phyloP scores from a whole-genome alignment of 1,284 basidiomycete genomes.

The Fistulina hepatica region DNA sequence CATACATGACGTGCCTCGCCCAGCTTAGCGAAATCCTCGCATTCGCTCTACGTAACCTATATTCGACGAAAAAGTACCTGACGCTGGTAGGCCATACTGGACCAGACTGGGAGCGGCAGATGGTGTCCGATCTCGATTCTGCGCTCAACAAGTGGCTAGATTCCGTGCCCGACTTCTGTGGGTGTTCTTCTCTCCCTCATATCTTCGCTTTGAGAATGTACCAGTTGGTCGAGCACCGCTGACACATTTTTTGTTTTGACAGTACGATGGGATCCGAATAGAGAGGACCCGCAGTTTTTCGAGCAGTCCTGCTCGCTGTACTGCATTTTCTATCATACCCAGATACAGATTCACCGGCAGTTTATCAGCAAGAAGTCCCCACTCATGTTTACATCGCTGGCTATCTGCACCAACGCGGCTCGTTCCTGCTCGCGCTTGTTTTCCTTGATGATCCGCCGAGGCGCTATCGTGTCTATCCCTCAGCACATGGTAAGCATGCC shows the following conservation, averaged over 20 bases:
- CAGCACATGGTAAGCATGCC: too few species aligned
- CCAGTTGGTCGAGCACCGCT: not conserved
- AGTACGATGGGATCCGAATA: slow-evolving; percentile 56
- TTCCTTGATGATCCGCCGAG: too few species aligned
- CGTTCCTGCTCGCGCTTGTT: slow-evolving; percentile 48
- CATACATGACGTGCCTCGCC: not conserved
- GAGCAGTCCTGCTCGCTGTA: slow-evolving; percentile 52
- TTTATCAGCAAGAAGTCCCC: slow-evolving; percentile 32
- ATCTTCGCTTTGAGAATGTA: not conserved
- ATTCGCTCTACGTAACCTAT: slow-evolving; percentile 1
- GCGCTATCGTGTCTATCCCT: too few species aligned
- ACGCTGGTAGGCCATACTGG: not conserved
- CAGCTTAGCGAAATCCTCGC: not conserved
- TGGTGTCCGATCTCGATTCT: slow-evolving; percentile 32
- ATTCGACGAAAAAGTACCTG: not conserved
- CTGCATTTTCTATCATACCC: slow-evolving; percentile 46
- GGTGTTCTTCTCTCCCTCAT: slow-evolving; percentile 14
- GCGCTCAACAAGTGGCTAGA: slow-evolving; percentile 58
- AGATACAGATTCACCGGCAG: slow-evolving; percentile 36
- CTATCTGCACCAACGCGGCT: slow-evolving; percentile 62
- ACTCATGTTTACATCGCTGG: slow-evolving; percentile 46
- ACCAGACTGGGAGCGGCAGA: not conserved
- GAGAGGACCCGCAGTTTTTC: slow-evolving; percentile 37
- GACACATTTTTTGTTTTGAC: not conserved
- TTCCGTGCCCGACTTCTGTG: slow-evolving; percentile 30